These are phyloP conservation scores for Nannizzia gypsea DNA, from an alignment of 2,329 filamentous ascomycete species.

Conservation along the genomic window DNA sequence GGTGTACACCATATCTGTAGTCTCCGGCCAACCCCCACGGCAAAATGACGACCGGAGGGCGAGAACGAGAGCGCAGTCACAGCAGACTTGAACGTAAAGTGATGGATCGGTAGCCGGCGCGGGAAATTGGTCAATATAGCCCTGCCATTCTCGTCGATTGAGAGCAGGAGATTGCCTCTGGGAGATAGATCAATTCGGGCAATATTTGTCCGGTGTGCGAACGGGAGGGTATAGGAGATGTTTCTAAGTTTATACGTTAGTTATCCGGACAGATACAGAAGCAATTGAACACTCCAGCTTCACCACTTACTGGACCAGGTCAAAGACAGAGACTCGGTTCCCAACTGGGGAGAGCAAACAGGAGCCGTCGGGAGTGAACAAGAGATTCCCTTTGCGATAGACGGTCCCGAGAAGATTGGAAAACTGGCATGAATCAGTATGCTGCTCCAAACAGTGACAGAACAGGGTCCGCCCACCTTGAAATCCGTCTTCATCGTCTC, in stretches of 20 bases:
- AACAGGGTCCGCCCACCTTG: slow-evolving; percentile 52
- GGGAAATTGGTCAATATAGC: slow-evolving; percentile 86
- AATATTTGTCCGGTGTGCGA: slow-evolving; percentile 91
- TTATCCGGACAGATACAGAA: neutral
- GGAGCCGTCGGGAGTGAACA: slow-evolving; percentile 93
- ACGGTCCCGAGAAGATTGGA: slow-evolving; percentile 97
- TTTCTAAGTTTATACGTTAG: slow-evolving; percentile 21
- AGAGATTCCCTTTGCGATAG: slow-evolving; percentile 92
- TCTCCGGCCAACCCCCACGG: slow-evolving; percentile 71
- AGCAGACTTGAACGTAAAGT: slow-evolving; percentile 84
- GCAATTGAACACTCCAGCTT: neutral
- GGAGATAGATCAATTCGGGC: slow-evolving; percentile 77
- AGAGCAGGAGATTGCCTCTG: slow-evolving; percentile 79
- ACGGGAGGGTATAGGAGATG: slow-evolving; percentile 44
- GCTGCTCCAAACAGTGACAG: neutral
- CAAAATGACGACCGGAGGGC: slow-evolving; percentile 82
- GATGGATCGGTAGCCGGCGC: slow-evolving; percentile 74
- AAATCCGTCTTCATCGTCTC: slow-evolving; percentile 93
- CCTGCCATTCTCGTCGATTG: slow-evolving; percentile 86
- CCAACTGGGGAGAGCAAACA: slow-evolving; percentile 92
- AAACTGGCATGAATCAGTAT: slow-evolving; percentile 52
- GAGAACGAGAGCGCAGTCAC: slow-evolving; percentile 81
- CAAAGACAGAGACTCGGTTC: slow-evolving; percentile 90
- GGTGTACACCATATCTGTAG: slow-evolving; percentile 96
- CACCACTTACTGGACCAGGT: slow-evolving; percentile 70